Evolutionary conservation across 106 monocot genomes (phyloP), one percentile per base, ranked within the genome.

Genomic region (Acanthochlamys bracteata): DNA sequence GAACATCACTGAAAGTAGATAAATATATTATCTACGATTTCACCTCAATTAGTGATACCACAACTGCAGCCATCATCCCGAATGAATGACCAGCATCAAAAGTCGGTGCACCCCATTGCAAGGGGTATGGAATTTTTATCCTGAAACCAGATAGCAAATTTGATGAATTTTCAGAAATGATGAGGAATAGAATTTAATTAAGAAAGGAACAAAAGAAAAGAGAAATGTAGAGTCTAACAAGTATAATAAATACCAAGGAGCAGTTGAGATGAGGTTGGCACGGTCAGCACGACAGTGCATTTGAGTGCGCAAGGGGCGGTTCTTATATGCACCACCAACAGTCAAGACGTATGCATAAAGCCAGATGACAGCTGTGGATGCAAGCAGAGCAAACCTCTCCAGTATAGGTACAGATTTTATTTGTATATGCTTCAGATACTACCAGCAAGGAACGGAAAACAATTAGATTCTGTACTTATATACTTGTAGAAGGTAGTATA

Each of bases 41-140:
- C 49, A 96, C 96, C 85, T 98, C 96, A 43, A 85, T 70, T 21
- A 98, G 66, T 19, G 96, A 88, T 17, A 92, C 96, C 17, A 98
- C 63, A 51, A 83, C 96, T 2, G 91, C 96, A 19, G 96, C 91
- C 96, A 98, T 98, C 88, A 98, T 91, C 59, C 91, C 96, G 24
- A 98, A 88, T 4, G 83, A 65, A 66, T 98, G 96, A 1, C 92
- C 88, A 20, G 96, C 88, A 69, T 88, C 80, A 63, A 98, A 98
- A 11, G 85, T 98, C 10, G 96, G 96, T 4, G 96, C 83, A 4
- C 96, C 96, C 96, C 96, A 98, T 61, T 98, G 88, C 58, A 98
- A 66, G 1, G 96, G 96, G 61, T 88, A 98, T 12, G 96, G 92
- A 59, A 92, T 81, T 61, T 82, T 92, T 72, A 98, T 79, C 96